Base-by-base conservation (phyloP, 768 basidiomycete species). In the Coprinopsis strossmayeri region DNA sequence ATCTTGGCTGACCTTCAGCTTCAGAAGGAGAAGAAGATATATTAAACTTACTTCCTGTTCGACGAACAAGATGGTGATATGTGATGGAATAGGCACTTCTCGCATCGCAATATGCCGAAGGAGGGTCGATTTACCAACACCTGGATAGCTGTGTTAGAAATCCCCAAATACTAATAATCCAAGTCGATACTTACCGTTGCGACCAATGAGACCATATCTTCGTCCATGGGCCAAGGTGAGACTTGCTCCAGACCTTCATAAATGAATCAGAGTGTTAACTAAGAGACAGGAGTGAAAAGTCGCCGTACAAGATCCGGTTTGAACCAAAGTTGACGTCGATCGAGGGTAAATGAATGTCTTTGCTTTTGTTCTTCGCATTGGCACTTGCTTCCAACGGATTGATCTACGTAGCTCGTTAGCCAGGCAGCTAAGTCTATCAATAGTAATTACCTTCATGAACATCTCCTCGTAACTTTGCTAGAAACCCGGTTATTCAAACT, bases 391-490 rank as follows among this genome's bases (percentile, higher is more conserved):
- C 91, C 51, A 99, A 67, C 34, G 96, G 92, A 67, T 99, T 99
- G 69, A 93, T 87, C 87, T 89, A 45, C 32, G 34, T 12, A 37
- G 25, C 45, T 17, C 48, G 37, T 30, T 30, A 34, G 28, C 23
- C 12, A 45, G 17, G 3, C 13, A 10, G 7, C n/a, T 26, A 15
- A 28, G 5, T 7, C 1, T 17, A 26, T 7, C 13, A 28, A 18
- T 27, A n/a, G 17, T n/a, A 23, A 46, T 45, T 45, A 84, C 92
- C 77, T 96, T 91, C 89, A 99, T 90, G 70, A 93, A 99, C 82
- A 99, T 85, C 62, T 99, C 96, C 62, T 98, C 95, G 68, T 97
- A 98, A 17, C 85, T 81, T 87, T 97, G 92, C 84, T 98, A 57
- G 30, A 55, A 34, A 35, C 20, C 3, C 50, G 15, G 39, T 49